phyloP scores from a whole-genome alignment of 331 rosid genomes.

The Rhamnella rubrinervis region DNA sequence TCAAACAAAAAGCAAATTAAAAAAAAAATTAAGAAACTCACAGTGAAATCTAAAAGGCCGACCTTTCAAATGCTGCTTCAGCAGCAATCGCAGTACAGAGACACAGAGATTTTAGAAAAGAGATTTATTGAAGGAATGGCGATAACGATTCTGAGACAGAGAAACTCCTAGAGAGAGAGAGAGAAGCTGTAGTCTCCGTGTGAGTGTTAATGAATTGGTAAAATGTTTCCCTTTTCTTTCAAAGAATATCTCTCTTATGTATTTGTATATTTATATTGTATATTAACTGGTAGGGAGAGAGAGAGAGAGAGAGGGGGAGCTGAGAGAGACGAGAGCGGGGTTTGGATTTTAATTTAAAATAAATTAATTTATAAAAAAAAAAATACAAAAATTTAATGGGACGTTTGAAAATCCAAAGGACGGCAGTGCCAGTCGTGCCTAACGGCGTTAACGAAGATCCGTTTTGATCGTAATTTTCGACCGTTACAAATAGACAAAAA shows the following conservation, averaged over 20 bases:
- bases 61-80: neutral
- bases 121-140: constrained; percentile 23
- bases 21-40: neutral
- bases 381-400: constrained; percentile 8
- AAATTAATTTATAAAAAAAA: constrained; percentile 8
- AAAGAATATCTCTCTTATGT: neutral
- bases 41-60: constrained; percentile 8
- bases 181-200: constrained; percentile 2
- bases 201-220: constrained; percentile 9
- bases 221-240: constrained; percentile 2
- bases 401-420: constrained; percentile 15
- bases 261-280: too few species aligned
- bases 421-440: constrained; percentile 24
- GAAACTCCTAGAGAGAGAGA: constrained; percentile 14
- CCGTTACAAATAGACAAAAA: constrained; percentile 58
- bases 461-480: constrained; percentile 44
- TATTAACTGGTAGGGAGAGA: neutral
- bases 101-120: neutral
- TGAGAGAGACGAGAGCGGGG: constrained; percentile 16
- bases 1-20: constrained; percentile 15
- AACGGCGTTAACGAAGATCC: constrained; percentile 45
- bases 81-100: neutral
- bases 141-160: constrained; percentile 26
- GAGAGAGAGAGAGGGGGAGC: neutral
- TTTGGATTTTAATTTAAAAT: constrained; percentile 15